A percentile compares a stretch with the other conserved stretches of the same genome.
Conservation (phyloP, 768 basidiomycete species). For the Tricholoma bakamatsutake region DNA sequence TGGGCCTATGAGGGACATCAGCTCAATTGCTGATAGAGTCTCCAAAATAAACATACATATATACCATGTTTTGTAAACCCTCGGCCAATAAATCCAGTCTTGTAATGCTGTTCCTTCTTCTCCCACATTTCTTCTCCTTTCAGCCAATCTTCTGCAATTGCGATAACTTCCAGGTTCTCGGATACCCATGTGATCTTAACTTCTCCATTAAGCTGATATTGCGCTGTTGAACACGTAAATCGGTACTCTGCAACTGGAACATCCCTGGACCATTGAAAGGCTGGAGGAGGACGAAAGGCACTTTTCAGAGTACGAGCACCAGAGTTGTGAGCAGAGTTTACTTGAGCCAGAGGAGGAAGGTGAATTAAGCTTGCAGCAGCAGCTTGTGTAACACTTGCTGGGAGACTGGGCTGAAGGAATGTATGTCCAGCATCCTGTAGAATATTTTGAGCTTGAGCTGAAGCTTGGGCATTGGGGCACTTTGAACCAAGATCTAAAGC, state of each 20-base stretch:
- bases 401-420: background rate
- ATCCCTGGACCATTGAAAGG: background rate
- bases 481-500: background rate
- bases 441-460: background rate
- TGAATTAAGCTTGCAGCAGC: background rate
- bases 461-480: background rate
- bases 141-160: background rate
- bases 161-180: background rate
- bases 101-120: background rate
- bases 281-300: background rate
- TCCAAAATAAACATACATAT: conserved; percentile 4
- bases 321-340: background rate
- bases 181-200: background rate
- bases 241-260: background rate
- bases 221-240: background rate
- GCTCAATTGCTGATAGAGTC: background rate
- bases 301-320: background rate
- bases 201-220: background rate
- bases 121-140: background rate
- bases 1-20: conserved; percentile 1
- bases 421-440: background rate
- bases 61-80: conserved; percentile 8
- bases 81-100: conserved; percentile 3
- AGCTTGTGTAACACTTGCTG: background rate
- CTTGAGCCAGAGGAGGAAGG: background rate